Percentiles rank a stretch among this genome's conserved stretches.
phyloP scores from a whole-genome alignment of 2,329 filamentous ascomycete species.

The Arthrobotrys musiformis region DNA sequence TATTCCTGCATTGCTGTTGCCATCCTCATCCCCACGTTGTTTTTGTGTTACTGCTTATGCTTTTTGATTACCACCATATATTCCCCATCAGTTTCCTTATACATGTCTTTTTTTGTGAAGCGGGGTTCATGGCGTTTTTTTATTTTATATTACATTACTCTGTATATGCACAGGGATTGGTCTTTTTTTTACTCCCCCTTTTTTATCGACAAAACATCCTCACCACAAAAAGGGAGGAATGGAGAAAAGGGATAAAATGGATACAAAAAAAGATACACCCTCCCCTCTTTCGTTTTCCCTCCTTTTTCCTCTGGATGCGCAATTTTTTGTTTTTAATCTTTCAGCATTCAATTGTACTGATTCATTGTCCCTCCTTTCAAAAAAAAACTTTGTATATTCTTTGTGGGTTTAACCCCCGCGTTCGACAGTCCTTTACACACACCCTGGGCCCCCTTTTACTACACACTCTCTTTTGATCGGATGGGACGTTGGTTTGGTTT shows the following conservation, averaged over 20 bases:
- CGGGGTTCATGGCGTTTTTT: constrained; percentile 52
- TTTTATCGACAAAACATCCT: not conserved
- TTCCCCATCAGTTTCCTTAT: constrained; percentile 13
- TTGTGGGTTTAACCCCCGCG: constrained; percentile 1
- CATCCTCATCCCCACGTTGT: constrained; percentile 13
- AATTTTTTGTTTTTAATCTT: not conserved
- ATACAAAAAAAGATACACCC: not conserved
- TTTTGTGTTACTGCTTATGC: constrained; percentile 4
- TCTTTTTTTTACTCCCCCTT: not conserved
- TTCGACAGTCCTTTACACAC: constrained; percentile 35
- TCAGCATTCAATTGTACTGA: too few species aligned
- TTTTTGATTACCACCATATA: constrained; percentile 12
- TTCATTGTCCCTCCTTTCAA: constrained; percentile 20
- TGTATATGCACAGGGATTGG: constrained; percentile 34
- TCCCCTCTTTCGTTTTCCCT: not conserved
- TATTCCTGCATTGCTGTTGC: constrained; percentile 32
- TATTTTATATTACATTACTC: not conserved
- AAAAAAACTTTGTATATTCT: constrained; percentile 34
- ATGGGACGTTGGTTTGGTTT: constrained; percentile 15
- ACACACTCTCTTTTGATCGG: constrained; percentile 17
- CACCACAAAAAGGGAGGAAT: constrained; percentile 11
- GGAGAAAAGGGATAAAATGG: not conserved
- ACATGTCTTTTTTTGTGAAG: constrained; percentile 28
- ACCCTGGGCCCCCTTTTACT: not conserved
- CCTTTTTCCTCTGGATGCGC: not conserved